These are phyloP conservation scores for Biscogniauxia marginata DNA, from an alignment of 2,329 filamentous ascomycete species.

Conservation along the genomic window DNA sequence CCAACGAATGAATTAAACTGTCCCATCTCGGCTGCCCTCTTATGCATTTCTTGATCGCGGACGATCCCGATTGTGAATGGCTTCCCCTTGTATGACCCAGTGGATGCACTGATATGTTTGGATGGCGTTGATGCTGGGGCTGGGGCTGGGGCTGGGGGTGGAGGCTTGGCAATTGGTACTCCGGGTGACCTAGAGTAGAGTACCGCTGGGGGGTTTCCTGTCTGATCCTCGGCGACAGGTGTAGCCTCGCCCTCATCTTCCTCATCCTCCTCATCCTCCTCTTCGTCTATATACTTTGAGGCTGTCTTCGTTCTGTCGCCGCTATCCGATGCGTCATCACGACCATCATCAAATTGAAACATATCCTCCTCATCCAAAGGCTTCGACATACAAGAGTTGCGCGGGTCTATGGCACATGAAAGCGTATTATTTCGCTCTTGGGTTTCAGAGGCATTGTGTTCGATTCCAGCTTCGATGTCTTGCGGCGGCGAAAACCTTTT, in stretches of 20 bases:
- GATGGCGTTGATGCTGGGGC: conserved; percentile 33
- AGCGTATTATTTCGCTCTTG: conserved; percentile 4
- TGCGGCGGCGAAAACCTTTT: conserved; percentile 27
- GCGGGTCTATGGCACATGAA: conserved; percentile 10
- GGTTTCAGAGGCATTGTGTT: not conserved
- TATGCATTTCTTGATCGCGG: conserved; percentile 47
- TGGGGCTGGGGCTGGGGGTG: conserved; percentile 30
- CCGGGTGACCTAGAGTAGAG: conserved; percentile 45
- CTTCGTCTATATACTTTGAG: conserved; percentile 35
- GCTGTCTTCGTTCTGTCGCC: conserved; percentile 28
- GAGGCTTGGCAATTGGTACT: conserved; percentile 38
- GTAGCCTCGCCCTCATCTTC: conserved; percentile 21
- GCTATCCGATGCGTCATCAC: conserved; percentile 7
- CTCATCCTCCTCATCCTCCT: conserved; percentile 34
- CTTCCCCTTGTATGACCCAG: conserved; percentile 55
- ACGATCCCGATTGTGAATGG: conserved; percentile 54
- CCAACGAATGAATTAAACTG: conserved; percentile 52
- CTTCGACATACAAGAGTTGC: not conserved
- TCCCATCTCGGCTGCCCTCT: conserved; percentile 47
- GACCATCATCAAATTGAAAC: conserved; percentile 46
- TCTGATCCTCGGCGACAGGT: conserved; percentile 14
- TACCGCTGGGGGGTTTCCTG: conserved; percentile 19
- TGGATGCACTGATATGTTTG: conserved; percentile 39
- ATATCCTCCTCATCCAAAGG: conserved; percentile 38
- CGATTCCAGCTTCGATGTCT: conserved; percentile 1